Conservation (phyloP, 2,329 filamentous ascomycete species). For the Coleophoma crateriformis region DNA sequence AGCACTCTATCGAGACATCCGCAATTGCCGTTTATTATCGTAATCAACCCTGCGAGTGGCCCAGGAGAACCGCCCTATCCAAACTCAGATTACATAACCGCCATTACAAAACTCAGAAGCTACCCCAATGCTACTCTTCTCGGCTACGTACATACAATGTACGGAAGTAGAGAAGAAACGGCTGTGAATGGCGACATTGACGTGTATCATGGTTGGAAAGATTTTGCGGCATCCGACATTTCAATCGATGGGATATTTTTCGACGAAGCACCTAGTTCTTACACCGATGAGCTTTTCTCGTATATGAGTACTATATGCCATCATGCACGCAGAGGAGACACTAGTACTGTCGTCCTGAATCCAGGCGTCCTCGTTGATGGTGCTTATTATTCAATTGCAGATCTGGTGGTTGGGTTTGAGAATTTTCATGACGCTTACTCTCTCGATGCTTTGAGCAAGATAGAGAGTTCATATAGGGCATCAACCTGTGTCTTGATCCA, state of each 20-base stretch:
- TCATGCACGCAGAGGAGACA: neutral
- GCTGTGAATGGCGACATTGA: conserved; percentile 27
- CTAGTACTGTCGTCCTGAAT: neutral
- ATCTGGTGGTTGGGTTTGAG: neutral
- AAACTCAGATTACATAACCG: conserved; percentile 25
- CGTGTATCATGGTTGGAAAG: conserved; percentile 28
- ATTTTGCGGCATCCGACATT: neutral
- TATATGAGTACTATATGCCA: neutral
- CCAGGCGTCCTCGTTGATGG: neutral
- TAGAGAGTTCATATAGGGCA: neutral
- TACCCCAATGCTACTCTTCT: conserved; percentile 30
- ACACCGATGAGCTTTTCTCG: neutral
- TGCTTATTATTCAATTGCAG: neutral
- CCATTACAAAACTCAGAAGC: conserved; percentile 26
- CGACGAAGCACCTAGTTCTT: conserved; percentile 8
- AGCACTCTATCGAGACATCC: conserved; percentile 12
- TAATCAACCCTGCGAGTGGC: conserved; percentile 20
- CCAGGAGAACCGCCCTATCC: conserved; percentile 28
- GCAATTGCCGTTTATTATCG: conserved; percentile 14
- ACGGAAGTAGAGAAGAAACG: conserved; percentile 20
- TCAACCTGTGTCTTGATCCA: neutral
- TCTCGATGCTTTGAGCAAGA: neutral
- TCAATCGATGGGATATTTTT: conserved; percentile 7
- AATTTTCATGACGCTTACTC: neutral
- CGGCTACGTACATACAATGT: conserved; percentile 31